Evolutionary conservation across 2,329 filamentous ascomycete species (phyloP).

Genomic region (Tetracladium maxilliforme): DNA sequence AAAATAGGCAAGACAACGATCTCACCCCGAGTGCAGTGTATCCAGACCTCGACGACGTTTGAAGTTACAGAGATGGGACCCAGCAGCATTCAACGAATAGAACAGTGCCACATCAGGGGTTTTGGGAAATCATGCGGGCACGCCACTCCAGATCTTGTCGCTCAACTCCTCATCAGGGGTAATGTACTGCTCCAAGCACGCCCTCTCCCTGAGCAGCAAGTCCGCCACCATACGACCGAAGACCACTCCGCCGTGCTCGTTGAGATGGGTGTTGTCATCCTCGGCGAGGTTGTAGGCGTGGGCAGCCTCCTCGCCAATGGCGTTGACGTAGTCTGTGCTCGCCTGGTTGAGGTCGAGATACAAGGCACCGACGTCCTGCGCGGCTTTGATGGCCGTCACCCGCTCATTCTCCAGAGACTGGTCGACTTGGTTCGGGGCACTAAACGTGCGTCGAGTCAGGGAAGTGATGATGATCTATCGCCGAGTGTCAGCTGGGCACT

Average conservation of each 20-base stretch:
- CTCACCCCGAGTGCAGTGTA: too few relatives aligned
- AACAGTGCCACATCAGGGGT: too few relatives aligned
- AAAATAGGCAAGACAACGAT: too few relatives aligned
- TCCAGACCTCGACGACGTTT: too few relatives aligned
- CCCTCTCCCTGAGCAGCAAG: too few relatives aligned
- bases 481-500: background rate
- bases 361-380: constrained; percentile 12
- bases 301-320: constrained; percentile 24
- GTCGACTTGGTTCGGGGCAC: constrained; percentile 18
- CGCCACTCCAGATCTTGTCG: too few relatives aligned
- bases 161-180: too few relatives aligned
- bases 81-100: too few relatives aligned
- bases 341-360: constrained; percentile 28
- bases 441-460: constrained; percentile 26
- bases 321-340: constrained; percentile 26
- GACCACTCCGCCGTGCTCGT: constrained; percentile 23
- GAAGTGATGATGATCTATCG: constrained; percentile 26
- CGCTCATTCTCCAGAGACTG: constrained; percentile 23
- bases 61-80: too few relatives aligned
- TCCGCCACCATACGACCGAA: constrained; percentile 30
- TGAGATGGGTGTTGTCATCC: constrained; percentile 33
- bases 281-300: constrained; percentile 23
- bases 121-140: too few relatives aligned
- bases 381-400: constrained; percentile 22
- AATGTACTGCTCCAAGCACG: too few relatives aligned